Evolutionary conservation across 1,284 basidiomycete genomes (phyloP).

Genomic region (Ustilago shanxiensis): DNA sequence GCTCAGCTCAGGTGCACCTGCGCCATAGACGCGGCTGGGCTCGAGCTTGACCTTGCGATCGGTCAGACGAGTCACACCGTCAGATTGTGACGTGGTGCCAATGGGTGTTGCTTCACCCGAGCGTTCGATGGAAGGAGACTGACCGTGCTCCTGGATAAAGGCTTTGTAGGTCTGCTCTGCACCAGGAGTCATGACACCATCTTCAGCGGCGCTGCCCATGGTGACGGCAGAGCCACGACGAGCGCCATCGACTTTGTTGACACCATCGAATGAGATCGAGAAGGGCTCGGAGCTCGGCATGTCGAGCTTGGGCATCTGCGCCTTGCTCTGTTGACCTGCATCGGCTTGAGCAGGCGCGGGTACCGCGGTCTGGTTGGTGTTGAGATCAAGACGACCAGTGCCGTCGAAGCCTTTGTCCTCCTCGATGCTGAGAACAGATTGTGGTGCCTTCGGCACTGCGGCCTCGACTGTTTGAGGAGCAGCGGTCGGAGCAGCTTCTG

Average conservation of each 20-base stretch:
- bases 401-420: constrained; percentile 64
- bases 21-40: constrained; percentile 51
- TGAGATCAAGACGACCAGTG: constrained; percentile 59
- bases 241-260: constrained; percentile 8
- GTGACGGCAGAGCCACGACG: constrained; percentile 35
- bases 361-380: constrained; percentile 4
- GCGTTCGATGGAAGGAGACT: constrained; percentile 30
- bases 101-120: constrained; percentile 26
- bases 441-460: constrained; percentile 14
- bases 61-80: constrained; percentile 41
- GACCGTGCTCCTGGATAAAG: constrained; percentile 37
- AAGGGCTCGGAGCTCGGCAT: constrained; percentile 65
- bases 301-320: constrained; percentile 58
- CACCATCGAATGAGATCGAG: constrained; percentile 48
- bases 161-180: constrained; percentile 54
- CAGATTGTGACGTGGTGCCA: constrained; percentile 27
- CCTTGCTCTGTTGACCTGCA: constrained; percentile 22
- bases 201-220: constrained; percentile 12
- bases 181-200: constrained; percentile 53
- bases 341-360: neutral
- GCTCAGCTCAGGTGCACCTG: constrained; percentile 41
- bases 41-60: constrained; percentile 52
- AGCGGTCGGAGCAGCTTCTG: constrained; percentile 1
- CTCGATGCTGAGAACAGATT: constrained; percentile 54
- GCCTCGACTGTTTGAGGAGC: neutral